Evolutionary conservation across 177 flowering plant species (phyloP), one percentile per base, ranked within the genome.

Genomic region (Vitis hybrid): DNA sequence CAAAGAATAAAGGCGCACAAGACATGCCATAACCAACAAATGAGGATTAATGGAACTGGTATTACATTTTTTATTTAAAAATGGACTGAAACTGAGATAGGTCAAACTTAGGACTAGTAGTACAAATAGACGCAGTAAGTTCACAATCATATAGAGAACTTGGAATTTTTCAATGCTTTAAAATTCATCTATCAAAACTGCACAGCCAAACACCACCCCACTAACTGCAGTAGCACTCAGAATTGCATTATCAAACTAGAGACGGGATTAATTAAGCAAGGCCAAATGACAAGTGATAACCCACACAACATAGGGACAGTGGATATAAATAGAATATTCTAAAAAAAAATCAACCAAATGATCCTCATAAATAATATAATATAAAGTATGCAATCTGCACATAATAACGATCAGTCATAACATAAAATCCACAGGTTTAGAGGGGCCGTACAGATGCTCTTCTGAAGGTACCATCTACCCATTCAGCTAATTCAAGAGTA

Each of bases 381-480:
- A 52, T n/a, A 13, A 35, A 61, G 11, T 51, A 24, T 27, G 49
- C 32, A 27, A 54, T 21, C 10, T 57, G 3, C 3, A 7, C 1
- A 57, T 16, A 16, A 57, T 12, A 65, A 21, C 14, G 8, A 24
- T 48, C 30, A 64, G 32, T 50, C 64, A 51, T 2, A 9, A 62
- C 51, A 68, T 48, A 65, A 46, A 61, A 60, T 8, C 71, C 61
- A 66, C 11, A 54, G 24, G 16, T 21, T 40, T 40, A 40, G 46
- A 40, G 46, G 69, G 65, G 74, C 14, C 86, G 48, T 92, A 93
- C 99, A 67, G 91, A 86, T 75, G 84, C 84, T 83, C 69, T 88
- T 65, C 69, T 80, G 77, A 89, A 89, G 76, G 99, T 84, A 72
- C 79, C 76, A 81, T 93, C 98, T 3, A 93, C 95, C 99, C 99